Evolutionary conservation across 2,329 filamentous ascomycete species (phyloP).

Genomic region (Metarhizium humberi): DNA sequence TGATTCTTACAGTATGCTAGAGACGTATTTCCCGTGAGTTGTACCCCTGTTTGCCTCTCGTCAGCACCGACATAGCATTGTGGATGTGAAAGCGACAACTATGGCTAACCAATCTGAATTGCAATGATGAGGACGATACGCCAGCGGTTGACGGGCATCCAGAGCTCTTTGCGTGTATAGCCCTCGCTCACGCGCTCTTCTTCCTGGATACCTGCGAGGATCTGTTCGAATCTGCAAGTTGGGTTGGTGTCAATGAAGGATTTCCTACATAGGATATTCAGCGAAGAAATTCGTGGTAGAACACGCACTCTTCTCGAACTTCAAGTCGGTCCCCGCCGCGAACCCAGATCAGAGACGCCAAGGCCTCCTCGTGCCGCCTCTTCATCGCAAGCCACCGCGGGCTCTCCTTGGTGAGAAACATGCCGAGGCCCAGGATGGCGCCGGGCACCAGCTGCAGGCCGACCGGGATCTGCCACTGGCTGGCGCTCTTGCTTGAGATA

Average conservation of each 20-base stretch:
- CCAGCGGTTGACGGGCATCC: slow-evolving; percentile 36
- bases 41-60: no score
- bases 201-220: slow-evolving; percentile 35
- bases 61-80: no score
- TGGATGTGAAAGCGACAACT: no score
- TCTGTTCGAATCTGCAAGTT: no score
- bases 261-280: no score
- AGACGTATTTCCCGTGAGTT: slow-evolving; percentile 41
- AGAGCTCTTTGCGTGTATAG: slow-evolving; percentile 33
- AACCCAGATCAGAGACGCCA: slow-evolving; percentile 40
- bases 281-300: no score
- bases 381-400: slow-evolving; percentile 36
- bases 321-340: slow-evolving; percentile 31
- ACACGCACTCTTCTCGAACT: slow-evolving; percentile 16
- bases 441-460: slow-evolving; percentile 37
- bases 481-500: slow-evolving; percentile 24
- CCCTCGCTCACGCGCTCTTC: slow-evolving; percentile 33
- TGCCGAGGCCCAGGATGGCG: slow-evolving; percentile 35
- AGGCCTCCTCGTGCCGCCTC: slow-evolving; percentile 34
- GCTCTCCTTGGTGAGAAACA: slow-evolving; percentile 39
- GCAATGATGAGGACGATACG: slow-evolving; percentile 38
- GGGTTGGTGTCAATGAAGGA: no score
- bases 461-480: slow-evolving; percentile 43
- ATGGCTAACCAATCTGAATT: slow-evolving; percentile 39
- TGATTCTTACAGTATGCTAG: slow-evolving; percentile 34